These are phyloP conservation scores for Diaporthe nobilis DNA, from an alignment of 2,329 filamentous ascomycete genomes.

Conservation along the genomic window DNA sequence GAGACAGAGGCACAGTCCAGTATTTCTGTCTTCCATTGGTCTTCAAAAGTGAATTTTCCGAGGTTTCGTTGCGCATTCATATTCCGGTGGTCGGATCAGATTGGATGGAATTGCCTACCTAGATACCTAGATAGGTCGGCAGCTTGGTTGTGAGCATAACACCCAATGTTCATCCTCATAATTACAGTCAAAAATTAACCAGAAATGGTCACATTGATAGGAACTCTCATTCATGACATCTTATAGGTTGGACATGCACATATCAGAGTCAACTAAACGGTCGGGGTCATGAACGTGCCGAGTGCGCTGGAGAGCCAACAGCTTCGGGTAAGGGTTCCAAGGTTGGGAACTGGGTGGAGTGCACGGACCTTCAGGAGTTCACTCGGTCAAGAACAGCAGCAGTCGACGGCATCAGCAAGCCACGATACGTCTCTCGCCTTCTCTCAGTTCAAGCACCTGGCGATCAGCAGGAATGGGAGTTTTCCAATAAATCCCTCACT, in stretches of 20 bases:
- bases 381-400: neutral
- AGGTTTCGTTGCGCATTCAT: neutral
- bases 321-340: slow-evolving; percentile 15
- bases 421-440: neutral
- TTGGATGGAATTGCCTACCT: neutral
- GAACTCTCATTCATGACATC: neutral
- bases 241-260: neutral
- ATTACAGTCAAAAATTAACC: too few species aligned
- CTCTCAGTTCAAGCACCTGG: neutral
- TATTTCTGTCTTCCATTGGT: too few species aligned
- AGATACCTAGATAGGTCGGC: neutral
- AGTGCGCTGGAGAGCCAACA: neutral
- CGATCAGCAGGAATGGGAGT: too few species aligned
- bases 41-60: too few species aligned
- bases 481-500: neutral
- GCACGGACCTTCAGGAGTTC: slow-evolving; percentile 15
- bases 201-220: too few species aligned
- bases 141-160: neutral
- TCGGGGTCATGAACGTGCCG: neutral
- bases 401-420: neutral
- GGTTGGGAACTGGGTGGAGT: neutral
- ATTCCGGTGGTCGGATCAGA: neutral
- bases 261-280: neutral
- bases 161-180: too few species aligned
- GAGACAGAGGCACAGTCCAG: too few species aligned